phyloP scores from a whole-genome alignment of 805 yeast species.

The Cyberlindnera amylophila region DNA sequence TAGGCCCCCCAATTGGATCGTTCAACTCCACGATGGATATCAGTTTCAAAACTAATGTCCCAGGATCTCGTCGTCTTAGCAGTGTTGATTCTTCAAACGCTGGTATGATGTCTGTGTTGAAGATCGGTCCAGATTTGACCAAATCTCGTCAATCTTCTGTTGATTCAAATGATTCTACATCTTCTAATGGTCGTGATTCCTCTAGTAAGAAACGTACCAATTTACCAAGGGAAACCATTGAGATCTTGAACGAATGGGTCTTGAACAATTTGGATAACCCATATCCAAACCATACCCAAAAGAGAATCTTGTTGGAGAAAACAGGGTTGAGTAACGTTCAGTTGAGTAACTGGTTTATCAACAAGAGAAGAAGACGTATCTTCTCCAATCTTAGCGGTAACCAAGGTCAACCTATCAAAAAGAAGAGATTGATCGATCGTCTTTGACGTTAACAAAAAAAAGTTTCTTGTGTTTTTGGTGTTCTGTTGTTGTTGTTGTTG shows the following conservation, averaged over 20 bases:
- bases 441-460: constrained; percentile 1
- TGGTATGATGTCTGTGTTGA: constrained; percentile 8
- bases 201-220: constrained; percentile 54
- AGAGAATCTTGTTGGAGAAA: constrained; percentile 58
- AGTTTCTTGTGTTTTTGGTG: not conserved
- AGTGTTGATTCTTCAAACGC: not conserved
- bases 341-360: constrained; percentile 83
- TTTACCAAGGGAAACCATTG: constrained; percentile 75
- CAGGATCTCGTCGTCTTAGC: not conserved
- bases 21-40: constrained; percentile 12
- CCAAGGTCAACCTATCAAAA: constrained; percentile 31
- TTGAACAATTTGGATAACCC: constrained; percentile 73
- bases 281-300: constrained; percentile 78
- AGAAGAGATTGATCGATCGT: constrained; percentile 29
- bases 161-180: constrained; percentile 17
- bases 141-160: constrained; percentile 17
- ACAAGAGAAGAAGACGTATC: constrained; percentile 76
- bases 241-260: constrained; percentile 70
- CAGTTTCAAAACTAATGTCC: constrained; percentile 1
- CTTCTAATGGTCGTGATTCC: not conserved
- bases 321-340: constrained; percentile 82
- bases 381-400: constrained; percentile 29
- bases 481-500: not conserved
- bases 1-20: constrained; percentile 1
- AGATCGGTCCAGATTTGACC: constrained; percentile 12